Conservation (phyloP, 345 rosid genomes). For the Salix udensis region DNA sequence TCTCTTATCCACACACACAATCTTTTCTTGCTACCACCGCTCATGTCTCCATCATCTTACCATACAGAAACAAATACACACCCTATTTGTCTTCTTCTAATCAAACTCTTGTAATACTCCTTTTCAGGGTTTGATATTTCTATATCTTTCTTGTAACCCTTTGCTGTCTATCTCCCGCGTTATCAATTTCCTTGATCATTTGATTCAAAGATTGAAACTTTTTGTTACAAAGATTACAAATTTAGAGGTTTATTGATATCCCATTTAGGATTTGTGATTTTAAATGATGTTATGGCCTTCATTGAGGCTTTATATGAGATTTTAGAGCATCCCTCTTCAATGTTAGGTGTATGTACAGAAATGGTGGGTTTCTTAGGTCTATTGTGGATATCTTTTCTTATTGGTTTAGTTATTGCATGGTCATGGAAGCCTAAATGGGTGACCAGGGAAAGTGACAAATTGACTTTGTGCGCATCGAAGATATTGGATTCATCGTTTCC, state of each 20-base stretch:
- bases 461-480: slow-evolving; percentile 28
- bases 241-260: neutral
- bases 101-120: neutral
- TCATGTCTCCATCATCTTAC: neutral
- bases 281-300: slow-evolving; percentile 26
- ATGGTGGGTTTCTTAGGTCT: slow-evolving; percentile 24
- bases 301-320: slow-evolving; percentile 13
- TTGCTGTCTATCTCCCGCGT: neutral
- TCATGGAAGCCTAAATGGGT: slow-evolving; percentile 66
- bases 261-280: neutral
- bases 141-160: neutral
- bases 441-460: slow-evolving; percentile 9
- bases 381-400: slow-evolving; percentile 52
- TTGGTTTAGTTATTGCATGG: slow-evolving; percentile 63
- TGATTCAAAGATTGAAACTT: neutral
- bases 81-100: neutral
- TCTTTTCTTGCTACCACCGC: neutral
- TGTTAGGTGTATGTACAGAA: slow-evolving; percentile 27
- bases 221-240: neutral
- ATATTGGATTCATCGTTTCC: slow-evolving; percentile 38
- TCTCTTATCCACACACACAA: neutral
- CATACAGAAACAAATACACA: neutral
- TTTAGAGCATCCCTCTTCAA: slow-evolving; percentile 1
- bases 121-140: neutral
- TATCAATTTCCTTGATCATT: neutral